Percentiles rank a stretch among this genome's conserved stretches.
These are phyloP conservation scores for Paracamarosporium sp. DNA, from an alignment of 2,329 filamentous ascomycete genomes.

Conservation along the genomic window DNA sequence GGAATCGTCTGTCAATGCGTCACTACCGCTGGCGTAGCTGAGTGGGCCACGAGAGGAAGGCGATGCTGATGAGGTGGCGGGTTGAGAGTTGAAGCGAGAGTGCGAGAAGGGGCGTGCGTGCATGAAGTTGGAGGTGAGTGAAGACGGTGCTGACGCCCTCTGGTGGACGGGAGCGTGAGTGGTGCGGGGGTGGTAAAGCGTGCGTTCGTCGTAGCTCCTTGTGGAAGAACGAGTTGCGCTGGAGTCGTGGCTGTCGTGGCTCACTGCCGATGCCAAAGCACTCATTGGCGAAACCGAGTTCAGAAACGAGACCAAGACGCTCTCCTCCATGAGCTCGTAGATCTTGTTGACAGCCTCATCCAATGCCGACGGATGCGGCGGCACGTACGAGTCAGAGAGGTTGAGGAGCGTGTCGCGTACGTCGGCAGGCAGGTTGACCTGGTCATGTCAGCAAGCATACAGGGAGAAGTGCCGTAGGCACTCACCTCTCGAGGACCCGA, in stretches of 20 bases:
- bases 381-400: conserved; percentile 65
- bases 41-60: conserved; percentile 35
- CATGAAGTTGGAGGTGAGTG: conserved; percentile 46
- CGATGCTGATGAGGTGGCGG: conserved; percentile 38
- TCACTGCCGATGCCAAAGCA: conserved; percentile 48
- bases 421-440: conserved; percentile 78
- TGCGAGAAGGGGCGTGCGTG: conserved; percentile 43
- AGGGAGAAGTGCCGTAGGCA: neutral
- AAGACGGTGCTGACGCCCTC: conserved; percentile 48
- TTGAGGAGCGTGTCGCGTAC: conserved; percentile 82
- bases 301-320: conserved; percentile 88
- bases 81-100: conserved; percentile 46
- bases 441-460: conserved; percentile 23
- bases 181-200: conserved; percentile 31
- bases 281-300: conserved; percentile 66
- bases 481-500: conserved; percentile 46
- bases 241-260: conserved; percentile 51
- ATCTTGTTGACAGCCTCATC: conserved; percentile 86
- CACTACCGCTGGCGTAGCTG: conserved; percentile 51
- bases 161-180: conserved; percentile 41
- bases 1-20: conserved; percentile 67
- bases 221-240: conserved; percentile 47
- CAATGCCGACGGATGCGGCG: conserved; percentile 76
- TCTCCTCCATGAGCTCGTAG: conserved; percentile 97
- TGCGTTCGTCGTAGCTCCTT: conserved; percentile 50